Base-by-base conservation (phyloP, 2,329 filamentous ascomycete species). In the Penicillium carneum region DNA sequence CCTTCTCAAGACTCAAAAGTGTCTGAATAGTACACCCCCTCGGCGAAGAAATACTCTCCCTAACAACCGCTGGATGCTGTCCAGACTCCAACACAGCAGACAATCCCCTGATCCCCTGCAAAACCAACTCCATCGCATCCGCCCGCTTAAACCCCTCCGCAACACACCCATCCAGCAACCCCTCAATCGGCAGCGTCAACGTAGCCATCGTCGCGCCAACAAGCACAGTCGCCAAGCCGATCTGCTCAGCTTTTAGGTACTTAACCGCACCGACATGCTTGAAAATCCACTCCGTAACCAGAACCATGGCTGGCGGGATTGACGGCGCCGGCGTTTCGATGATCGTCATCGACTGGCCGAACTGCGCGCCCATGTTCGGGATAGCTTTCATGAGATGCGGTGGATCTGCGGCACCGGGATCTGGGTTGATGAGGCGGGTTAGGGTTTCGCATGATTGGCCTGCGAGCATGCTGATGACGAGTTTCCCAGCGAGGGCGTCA, bases 11-110 rank as follows among this genome's bases (percentile, higher is more conserved):
- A 18, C 84, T 83, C 69, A 87, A 72, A 61, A 89, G 71, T 0
- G 86, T 86, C 26, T 84, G 85, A 63, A 88, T 87, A 1, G 87
- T 88, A 73, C 86, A 88, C 0, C 87, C 86, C 20, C 85, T 84
- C 0, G 87, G 87, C 10, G 86, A 87, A 14, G 81, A 83, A 2
- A 88, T 85, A 75, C 86, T 87, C 67, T 88, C 87, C 63, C 84
- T 79, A 51, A 88, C 71, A 46, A 87, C 75, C 6, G 86, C 86
- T 1, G 87, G 87, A 74, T 88, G 87, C 70, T 86, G 84, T 3
- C 85, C 85, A 55, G 80, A 80, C 53, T 85, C 77, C 42, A 90
- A 79, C 72, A 89, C 73, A 0, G 81, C 84, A 10, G 85, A 83
- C 0, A 86, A 84, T 4, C 87, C 87, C 57, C 81, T 76, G 78